Base-by-base conservation (phyloP, 2,329 filamentous ascomycete genomes). In the Didymosphaeria variabile region DNA sequence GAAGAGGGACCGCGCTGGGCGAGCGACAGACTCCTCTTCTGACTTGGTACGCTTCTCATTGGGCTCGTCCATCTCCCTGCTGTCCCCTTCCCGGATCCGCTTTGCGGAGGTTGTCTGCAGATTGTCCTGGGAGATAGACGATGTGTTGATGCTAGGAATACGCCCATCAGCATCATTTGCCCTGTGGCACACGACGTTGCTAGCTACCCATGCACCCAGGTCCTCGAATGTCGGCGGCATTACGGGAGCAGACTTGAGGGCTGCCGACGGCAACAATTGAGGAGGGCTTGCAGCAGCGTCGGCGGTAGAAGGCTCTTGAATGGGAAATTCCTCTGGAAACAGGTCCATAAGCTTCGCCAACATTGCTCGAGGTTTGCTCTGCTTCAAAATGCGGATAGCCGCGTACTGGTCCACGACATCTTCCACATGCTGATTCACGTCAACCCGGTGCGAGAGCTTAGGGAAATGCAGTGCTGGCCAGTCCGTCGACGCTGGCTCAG, bases 381-480 rank as follows among this genome's bases (percentile, higher is more conserved):
- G 21, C 29, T 44, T 36, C 13, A 55, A 10, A 12, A 44, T 6
- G 17, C 26, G 7, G 31, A 55, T 34, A 9, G 53, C 53, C 5
- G 4, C 38, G 5, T n/a, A 8, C 40, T 9, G 23, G 42, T 46
- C 23, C 42, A 55, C 40, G 6, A 55, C 26, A 12, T 31, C 23
- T 3, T 17, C 19, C 2, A 42, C 40, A 10, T 47, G 15, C n/a
- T 47, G 17, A 13, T 55, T 36, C 23, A 26, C 31, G 29, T 38
- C 19, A 8, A 19, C 21, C 5, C 53, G 17, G 38, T 29, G 51
- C 29, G 42, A 55, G 10, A 47, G 17, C 6, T 23, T 46, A 6
- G 40, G 53, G 31, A 46, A 47, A 26, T 55, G 21, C 29, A 53
- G 21, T 21, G 31, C 40, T 36, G 53, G 53, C 12, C 36, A 53